Evolutionary conservation across 768 basidiomycete species (phyloP), one percentile per base, ranked within the genome.

Genomic region (Cystobasidium tubakii): DNA sequence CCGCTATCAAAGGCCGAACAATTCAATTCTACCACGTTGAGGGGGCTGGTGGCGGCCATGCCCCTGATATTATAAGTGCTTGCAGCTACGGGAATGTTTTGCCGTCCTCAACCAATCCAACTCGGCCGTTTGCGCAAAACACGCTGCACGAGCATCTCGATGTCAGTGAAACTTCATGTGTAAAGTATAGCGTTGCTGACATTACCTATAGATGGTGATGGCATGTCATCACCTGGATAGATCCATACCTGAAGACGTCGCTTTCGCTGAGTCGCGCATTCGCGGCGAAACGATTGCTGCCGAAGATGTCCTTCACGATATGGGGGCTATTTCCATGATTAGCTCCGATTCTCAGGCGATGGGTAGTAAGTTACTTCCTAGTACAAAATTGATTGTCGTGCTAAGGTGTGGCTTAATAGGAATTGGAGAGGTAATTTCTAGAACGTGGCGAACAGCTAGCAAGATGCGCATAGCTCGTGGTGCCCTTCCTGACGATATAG

Each of bases 11-110:
- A 1, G 86, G 86, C 1, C 86, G 94, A 25, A 95, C 93, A 0
- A 98, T 99, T 71, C 95, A 98, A 79, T 94, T 93, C 13, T 99
- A 98, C 80, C 96, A 98, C 79, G 92, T 88, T 0, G 95, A 97
- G 83, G 95, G 95, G 55, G 94, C 94, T 66, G 89, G 93, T 63
- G 92, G 93, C 19, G 93, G 96, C 13, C 95, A 97, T 80, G 95
- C 95, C 1, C 96, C 96, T 0, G 95, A 98, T 78, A 97, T 98
- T 81, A 95, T 99, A 80, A 89, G 90, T n/a, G 94, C 97, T 27
- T 95, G 92, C 75, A 91, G 90, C 33, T 86, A 87, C 7, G 83
- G 87, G 1, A 95, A 97, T 73, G 93, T 98, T 1, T 83, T 98
- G 10, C 96, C 96, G 0, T 92, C 91, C 10, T 98, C 96, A 12